Evolutionary conservation across 345 rosid species (phyloP), one percentile per base, ranked within the genome.

Genomic region (Syzygium aqueum): DNA sequence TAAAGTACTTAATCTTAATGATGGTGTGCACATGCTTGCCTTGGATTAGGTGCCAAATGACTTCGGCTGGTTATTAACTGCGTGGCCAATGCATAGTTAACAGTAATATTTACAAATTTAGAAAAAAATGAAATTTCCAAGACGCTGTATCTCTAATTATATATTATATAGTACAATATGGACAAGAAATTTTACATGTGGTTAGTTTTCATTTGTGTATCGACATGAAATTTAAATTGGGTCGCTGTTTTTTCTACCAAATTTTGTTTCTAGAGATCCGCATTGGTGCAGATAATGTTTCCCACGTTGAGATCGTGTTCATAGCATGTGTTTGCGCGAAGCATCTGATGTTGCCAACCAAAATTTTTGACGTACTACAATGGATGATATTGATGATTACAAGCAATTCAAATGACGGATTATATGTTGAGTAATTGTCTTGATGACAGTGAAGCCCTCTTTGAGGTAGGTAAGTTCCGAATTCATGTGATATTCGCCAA

Each of bases 41-140:
- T 59, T 59, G 65, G 91, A 82, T 91, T 87, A 84, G 89, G 27
- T 37, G 80, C 49, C 80, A 22, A 37, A 37, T 10, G 23, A 33
- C 49, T 73, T 73, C 37, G 80, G 80, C 49, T 40, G 80, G 14
- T 73, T 73, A 10, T 37, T 19, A 37, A 5, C 80, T n/a, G 73
- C 80, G 37, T 73, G 46, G 80, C 49, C 80, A 9, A 19, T 73
- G 80, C 49, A 37, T 23, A 37, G 49, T 73, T 73, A 11, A 40
- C 80, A 67, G 78, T 30, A 65, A 67, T 67, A 37, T 67, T 67
- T 16, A 16, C 78, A 33, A 65, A 54, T 16, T 15, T 65, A 7
- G 43, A 67, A 30, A 30, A 16, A 30, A 30, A 30, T 67, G 43
- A 30, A 67, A 67, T 67, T 8, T n/a, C 73, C 73, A 61, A 61